Percentiles rank a stretch among this genome's conserved stretches.
Conservation (phyloP, 225 moss, liverwort and hornwort genomes). For the Pseudisothecium myosuroides region DNA sequence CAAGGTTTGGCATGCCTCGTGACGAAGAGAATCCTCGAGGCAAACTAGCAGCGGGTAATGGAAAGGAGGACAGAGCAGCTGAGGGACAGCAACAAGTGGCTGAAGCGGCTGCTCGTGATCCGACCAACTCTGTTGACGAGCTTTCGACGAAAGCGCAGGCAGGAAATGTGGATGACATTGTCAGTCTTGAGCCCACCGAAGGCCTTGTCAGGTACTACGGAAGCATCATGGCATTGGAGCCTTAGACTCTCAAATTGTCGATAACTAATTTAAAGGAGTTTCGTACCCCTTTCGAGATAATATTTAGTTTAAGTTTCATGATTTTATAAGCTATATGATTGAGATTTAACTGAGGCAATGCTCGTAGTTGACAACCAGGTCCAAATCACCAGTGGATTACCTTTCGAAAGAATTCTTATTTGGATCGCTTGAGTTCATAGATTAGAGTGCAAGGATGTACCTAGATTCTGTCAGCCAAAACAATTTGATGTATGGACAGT, state of each 20-base stretch:
- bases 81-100: slow-evolving; percentile 3
- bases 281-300: background rate
- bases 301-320: background rate
- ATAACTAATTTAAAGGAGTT: background rate
- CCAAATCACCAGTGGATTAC: background rate
- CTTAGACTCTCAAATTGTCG: background rate
- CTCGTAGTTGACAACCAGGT: background rate
- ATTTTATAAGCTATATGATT: background rate
- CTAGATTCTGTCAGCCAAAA: background rate
- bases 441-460: background rate
- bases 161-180: slow-evolving; percentile 6
- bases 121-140: slow-evolving; percentile 6
- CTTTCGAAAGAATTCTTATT: background rate
- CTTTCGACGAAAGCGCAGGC: slow-evolving; percentile 2
- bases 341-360: background rate
- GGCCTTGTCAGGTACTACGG: slow-evolving; percentile 17
- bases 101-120: background rate
- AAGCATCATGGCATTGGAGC: background rate
- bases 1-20: slow-evolving; percentile 9
- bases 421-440: background rate
- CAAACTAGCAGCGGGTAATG: background rate
- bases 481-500: background rate
- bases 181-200: background rate
- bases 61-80: background rate
- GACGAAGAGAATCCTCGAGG: slow-evolving; percentile 1